Base-by-base conservation (phyloP, 2,329 filamentous ascomycete species). In the Colletotrichum echinochloae region DNA sequence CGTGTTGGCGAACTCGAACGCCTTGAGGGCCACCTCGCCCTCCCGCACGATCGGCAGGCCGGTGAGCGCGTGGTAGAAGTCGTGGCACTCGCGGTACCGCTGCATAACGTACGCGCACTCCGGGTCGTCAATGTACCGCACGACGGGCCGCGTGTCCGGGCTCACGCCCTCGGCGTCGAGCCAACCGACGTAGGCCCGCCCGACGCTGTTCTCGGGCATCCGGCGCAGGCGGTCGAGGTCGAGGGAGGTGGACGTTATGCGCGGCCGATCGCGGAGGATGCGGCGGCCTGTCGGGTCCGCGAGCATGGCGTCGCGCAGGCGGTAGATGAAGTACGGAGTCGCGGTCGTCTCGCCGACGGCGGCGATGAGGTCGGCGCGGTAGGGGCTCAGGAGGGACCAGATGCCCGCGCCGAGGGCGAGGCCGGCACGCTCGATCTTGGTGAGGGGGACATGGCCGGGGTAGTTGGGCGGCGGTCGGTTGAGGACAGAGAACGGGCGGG, bases 101-200 rank as follows among this genome's bases (percentile, higher is more conserved):
- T 98, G 96, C 93, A 99, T 97, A 23, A 98, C 96, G 83, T 98
- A 99, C 44, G 96, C 96, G 79, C 95, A 97, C 82, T 99, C 96
- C 75, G 92, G 91, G 78, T 98, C 91, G 80, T 98, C 95, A 72
- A 99, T 94, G 83, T 97, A 98, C 62, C 93, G 90, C 49, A 99
- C 96, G 2, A 81, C 80, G 49, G 91, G 86, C 55, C 96, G 90
- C 8, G 95, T 97, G 80, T 99, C 96, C 1, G 96, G 96, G 11
- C 93, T 93, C 18, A 99, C 95, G 72, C 94, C 93, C 81, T 99
- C 96, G 55, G 93, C 89, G 81, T 98, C 94, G n/a, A 98, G 87
- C 95, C 96, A 99, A 63, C 86, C 87, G 11, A 91, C 93, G 82
- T 98, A 99, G 60, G 92, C 90, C 55, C 89, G 88, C 30, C 96